Conservation (phyloP, 495 filamentous ascomycete genomes). For the Chaetomium tenue region DNA sequence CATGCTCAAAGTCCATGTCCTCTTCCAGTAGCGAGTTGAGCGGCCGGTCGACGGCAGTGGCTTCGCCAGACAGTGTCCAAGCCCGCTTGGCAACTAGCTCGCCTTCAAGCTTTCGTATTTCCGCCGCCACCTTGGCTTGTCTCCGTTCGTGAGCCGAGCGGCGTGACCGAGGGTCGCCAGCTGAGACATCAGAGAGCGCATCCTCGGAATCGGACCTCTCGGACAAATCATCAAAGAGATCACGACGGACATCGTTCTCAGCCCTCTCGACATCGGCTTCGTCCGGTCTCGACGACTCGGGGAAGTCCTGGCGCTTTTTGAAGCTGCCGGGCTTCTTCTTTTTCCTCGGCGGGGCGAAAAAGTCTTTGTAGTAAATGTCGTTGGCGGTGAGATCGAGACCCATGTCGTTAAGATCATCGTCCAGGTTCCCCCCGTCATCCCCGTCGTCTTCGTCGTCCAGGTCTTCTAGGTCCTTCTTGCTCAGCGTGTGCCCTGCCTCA, state of each 20-base stretch:
- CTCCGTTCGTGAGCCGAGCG: constrained; percentile 82
- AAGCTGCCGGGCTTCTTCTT: constrained; percentile 54
- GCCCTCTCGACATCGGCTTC: constrained; percentile 73
- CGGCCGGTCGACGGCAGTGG: constrained; percentile 74
- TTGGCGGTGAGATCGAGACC: constrained; percentile 69
- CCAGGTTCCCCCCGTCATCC: constrained; percentile 51
- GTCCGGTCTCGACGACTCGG: constrained; percentile 35
- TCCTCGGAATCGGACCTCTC: constrained; percentile 57
- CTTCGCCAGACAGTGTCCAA: constrained; percentile 90
- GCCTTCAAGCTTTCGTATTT: constrained; percentile 87
- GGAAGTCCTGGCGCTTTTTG: constrained; percentile 31
- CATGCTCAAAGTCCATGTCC: constrained; percentile 91
- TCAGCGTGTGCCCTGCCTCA: constrained; percentile 41
- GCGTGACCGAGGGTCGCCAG: constrained; percentile 54
- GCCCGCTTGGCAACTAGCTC: constrained; percentile 86
- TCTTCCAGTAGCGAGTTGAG: constrained; percentile 91
- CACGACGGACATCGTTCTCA: constrained; percentile 86
- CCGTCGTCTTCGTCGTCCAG: constrained; percentile 59
- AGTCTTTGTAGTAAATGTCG: constrained; percentile 81
- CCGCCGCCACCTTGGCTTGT: constrained; percentile 77
- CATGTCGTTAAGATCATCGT: constrained; percentile 53
- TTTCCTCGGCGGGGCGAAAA: constrained; percentile 79
- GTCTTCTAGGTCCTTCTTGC: constrained; percentile 24
- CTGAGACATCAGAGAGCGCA: constrained; percentile 54
- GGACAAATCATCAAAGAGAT: constrained; percentile 82